phyloP scores from a whole-genome alignment of 1,284 basidiomycete genomes.

The Cerrena zonata region DNA sequence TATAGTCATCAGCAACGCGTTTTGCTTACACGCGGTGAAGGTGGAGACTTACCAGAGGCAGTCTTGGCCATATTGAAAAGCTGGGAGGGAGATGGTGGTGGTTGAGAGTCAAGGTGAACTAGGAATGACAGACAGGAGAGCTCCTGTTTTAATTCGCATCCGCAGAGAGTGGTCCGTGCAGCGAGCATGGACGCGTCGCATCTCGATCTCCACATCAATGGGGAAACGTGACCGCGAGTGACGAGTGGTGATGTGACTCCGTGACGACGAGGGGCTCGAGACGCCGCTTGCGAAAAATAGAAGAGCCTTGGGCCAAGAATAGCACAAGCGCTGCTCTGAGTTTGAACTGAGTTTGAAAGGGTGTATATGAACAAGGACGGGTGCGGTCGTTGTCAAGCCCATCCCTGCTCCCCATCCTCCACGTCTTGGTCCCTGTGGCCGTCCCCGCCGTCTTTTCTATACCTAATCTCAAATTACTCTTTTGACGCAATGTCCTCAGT shows the following conservation, averaged over 20 bases:
- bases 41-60: slow-evolving; percentile 25
- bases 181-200: no score
- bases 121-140: slow-evolving; percentile 1
- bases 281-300: slow-evolving; percentile 3
- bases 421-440: slow-evolving; percentile 5
- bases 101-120: slow-evolving; percentile 5
- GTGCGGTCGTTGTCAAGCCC: slow-evolving; percentile 9
- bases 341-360: slow-evolving; percentile 4
- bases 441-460: slow-evolving; percentile 7
- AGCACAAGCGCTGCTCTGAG: slow-evolving; percentile 8
- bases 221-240: no score
- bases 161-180: no score
- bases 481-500: slow-evolving; percentile 33
- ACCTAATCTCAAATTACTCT: slow-evolving; percentile 38
- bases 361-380: slow-evolving; percentile 12
- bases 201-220: no score
- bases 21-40: not conserved
- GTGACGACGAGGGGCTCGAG: not conserved
- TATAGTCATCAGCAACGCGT: slow-evolving; percentile 4
- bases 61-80: slow-evolving; percentile 31
- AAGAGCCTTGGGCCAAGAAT: slow-evolving; percentile 11
- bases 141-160: no score
- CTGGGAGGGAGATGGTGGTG: slow-evolving; percentile 5
- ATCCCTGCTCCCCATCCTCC: slow-evolving; percentile 14
- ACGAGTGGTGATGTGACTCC: not conserved